Evolutionary conservation across 2,329 filamentous ascomycete species (phyloP), one percentile per base, ranked within the genome.

Genomic region (Penicillium rolfsii): DNA sequence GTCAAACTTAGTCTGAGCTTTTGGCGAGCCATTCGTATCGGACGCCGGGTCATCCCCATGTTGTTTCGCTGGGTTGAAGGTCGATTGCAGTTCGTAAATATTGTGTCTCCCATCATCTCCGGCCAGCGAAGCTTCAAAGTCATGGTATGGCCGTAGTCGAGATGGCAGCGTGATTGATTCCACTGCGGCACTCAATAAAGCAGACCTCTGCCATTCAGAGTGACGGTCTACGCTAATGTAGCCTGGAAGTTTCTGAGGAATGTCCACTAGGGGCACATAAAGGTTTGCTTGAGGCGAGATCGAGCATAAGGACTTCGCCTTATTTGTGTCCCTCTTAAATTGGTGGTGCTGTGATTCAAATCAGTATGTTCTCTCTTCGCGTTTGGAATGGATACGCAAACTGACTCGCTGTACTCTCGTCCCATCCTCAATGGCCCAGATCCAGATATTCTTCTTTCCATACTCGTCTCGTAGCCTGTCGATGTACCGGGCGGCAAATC

Each of bases 381-480:
- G 45, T 11, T 52, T 12, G 40, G 16, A 26, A 3, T 46, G 28
- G 49, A 24, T 7, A 54, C 16, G 30, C 3, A 14, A 11, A 71
- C 79, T 75, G 73, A 89, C 86, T 70, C 86, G 81, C 41, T 83
- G 77, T 33, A 83, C 79, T 46, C 80, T 84, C 52, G 76, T 80
- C 43, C 83, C 80, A 58, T 89, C 87, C 74, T 96, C 90, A 24
- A 93, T 74, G 0, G 90, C 93, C 89, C 93, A 98, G 12, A 93
- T 85, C 90, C 92, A 96, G 35, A 97, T 86, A 54, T 87, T 87
- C 36, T 88, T 86, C 79, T 97, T 98, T 33, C 92, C 91, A 74
- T 93, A 94, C 74, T 99, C 95, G 73, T 99, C 95, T 63, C 91
- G 82, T 59, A 99, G 77, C 33, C 88, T 84, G 73, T 98, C 89